Base-by-base conservation (phyloP, 495 filamentous ascomycete species). In the Chaetomium tenue region DNA sequence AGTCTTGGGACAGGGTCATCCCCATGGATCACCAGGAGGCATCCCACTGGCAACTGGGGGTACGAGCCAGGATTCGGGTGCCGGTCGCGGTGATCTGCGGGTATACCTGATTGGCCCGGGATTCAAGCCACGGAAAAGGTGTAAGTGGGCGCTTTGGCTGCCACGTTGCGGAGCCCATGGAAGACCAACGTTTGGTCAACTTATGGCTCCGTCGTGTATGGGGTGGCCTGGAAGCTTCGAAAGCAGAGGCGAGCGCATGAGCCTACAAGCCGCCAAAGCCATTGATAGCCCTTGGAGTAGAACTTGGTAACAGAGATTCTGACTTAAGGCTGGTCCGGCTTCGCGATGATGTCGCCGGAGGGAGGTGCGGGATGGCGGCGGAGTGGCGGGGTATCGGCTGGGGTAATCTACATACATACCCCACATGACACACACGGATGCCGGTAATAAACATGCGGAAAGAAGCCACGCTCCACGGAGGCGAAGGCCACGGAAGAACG, bases 91-190 rank as follows among this genome's bases (percentile, higher is more conserved):
- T 52, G 30, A 51, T 52, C 47, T 61, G 58, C 58, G 47, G 46
- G 47, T 40, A 8, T 8, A 22, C 12, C 55, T 40, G 33, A 53
- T 53, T 61, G 59, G 59, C 33, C 25, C 47, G 33, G 47, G 33
- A 42, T 53, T 18, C 13, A 37, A 60, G 58, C 26, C 58, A 39
- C 58, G 13, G 16, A 16, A 18, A 11, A 13, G 47, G 48, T 61
- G 48, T 61, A 61, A 61, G 58, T 61, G 47, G 47, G n/a, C 58
- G 30, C 30, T 60, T 23, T 60, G 16, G 28, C 58, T 50, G 40
- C 42, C 44, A 60, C 55, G 55, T 44, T 58, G 15, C 16, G 53
- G 18, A 56, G 8, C 53, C 53, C 33, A 2, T 26, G 56, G 40
- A 11, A 25, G 33, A 28, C 16, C 26, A 28, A 15, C 15, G 3